Base-by-base conservation (phyloP, 2,329 filamentous ascomycete genomes). In the Colletotrichum sp. region DNA sequence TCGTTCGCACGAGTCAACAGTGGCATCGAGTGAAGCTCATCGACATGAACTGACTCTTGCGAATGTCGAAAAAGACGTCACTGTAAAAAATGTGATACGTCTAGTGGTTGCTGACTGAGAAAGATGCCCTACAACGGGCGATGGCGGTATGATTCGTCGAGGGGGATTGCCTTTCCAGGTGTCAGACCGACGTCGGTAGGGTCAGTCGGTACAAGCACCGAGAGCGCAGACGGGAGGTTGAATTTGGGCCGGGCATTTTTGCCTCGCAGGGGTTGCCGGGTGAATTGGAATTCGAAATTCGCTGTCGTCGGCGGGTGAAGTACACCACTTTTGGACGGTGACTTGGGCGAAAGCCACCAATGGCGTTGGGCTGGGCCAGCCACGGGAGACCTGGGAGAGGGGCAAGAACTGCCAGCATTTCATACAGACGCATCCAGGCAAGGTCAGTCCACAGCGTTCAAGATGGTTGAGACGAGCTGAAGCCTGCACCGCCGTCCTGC, bases 1-100 rank as follows among this genome's bases (percentile, higher is more conserved):
- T 76, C 32, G 65, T 69, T 62, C 26, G 71, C 71, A 55, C 71
- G 74, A 76, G 74, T 76, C 74, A 76, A 76, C 26, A 66, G 24
- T 13, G 49, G 28, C 34, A 52, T 60, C 57, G 57, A 49, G 13
- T 55, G 64, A 62, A 72, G 34, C 36, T 76, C 26, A 52, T 68
- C 59, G 57, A 74, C 57, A 60, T 65, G 39, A 67, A 59, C 32
- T 76, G 68, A 70, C 68, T 63, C 68, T 66, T 39, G 52, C 21
- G 55, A 44, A 39, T 24, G 16, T 26, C 16, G 62, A 55, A 36
- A 16, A 64, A 66, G 66, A 76, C 71, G 74, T 76, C 74, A 76
- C 70, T 16, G 26, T 15, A 13, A 60, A 49, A 63, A 39, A 18
- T 64, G 55, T 55, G 70, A 74, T 74, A 39, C 52, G 57, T 49